A percentile compares a stretch with the other conserved stretches of the same genome.
Evolutionary conservation across 345 rosid genomes (phyloP).

Genomic region (Bruguiera parviflora): DNA sequence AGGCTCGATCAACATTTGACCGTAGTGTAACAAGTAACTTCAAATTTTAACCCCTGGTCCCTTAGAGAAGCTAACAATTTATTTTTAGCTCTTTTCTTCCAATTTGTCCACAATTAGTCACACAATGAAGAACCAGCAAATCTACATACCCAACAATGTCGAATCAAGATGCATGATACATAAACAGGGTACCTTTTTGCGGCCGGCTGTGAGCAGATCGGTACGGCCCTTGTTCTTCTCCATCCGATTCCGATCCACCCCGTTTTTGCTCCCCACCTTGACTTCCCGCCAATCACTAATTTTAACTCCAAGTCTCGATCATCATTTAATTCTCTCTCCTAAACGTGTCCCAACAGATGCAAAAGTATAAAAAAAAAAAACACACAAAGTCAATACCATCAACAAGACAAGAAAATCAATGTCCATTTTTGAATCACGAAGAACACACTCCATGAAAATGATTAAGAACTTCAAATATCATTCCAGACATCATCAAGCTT

Average conservation of each 20-base stretch:
- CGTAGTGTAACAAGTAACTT: too few relatives aligned
- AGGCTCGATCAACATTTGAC: too few relatives aligned
- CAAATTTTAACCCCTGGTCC: too few relatives aligned
- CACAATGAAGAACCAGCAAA: neutral
- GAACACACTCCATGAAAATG: too few relatives aligned
- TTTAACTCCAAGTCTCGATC: constrained; percentile 9
- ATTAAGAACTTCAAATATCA: too few relatives aligned
- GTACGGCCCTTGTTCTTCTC: constrained; percentile 87
- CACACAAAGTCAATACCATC: neutral
- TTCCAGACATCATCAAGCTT: neutral
- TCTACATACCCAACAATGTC: neutral
- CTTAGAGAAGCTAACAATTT: too few relatives aligned
- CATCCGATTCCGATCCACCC: constrained; percentile 48
- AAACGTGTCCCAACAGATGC: neutral
- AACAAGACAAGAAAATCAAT: too few relatives aligned
- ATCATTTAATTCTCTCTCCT: neutral
- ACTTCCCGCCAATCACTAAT: constrained; percentile 23
- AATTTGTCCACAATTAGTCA: neutral
- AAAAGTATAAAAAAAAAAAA: neutral
- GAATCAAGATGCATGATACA: neutral
- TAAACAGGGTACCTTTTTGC: constrained; percentile 57
- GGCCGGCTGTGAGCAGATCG: constrained; percentile 92
- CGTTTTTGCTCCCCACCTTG: constrained; percentile 24
- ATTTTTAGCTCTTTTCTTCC: too few relatives aligned
- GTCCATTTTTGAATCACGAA: too few relatives aligned